A percentile compares a stretch with the other conserved stretches of the same genome.
Evolutionary conservation across 768 basidiomycete species (phyloP).

Genomic region (Lactarius tabidus): DNA sequence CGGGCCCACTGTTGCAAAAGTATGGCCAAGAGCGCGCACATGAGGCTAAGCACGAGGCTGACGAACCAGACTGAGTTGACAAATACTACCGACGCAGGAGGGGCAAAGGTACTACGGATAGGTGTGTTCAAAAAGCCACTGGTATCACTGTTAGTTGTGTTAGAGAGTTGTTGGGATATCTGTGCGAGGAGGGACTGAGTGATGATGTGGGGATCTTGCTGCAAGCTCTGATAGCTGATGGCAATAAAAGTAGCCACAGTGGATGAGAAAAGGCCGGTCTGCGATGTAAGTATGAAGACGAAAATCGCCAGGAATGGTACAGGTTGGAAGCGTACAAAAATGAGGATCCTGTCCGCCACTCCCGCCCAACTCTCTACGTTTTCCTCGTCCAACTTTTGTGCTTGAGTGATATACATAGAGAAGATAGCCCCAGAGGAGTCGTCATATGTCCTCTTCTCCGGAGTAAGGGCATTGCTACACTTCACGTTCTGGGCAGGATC

Average conservation of each 20-base stretch:
- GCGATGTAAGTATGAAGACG: not conserved
- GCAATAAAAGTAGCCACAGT: conserved; percentile 2
- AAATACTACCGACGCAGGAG: not conserved
- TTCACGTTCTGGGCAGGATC: not conserved
- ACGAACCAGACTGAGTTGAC: conserved; percentile 12
- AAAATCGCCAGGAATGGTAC: not conserved
- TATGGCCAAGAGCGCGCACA: conserved; percentile 9
- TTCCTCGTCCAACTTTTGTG: not conserved
- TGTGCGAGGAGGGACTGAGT: conserved; percentile 14
- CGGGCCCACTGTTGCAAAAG: conserved; percentile 16
- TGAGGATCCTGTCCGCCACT: conserved; percentile 9
- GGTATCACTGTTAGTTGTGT: not conserved
- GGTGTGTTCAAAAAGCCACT: not conserved
- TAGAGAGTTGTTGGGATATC: conserved; percentile 14
- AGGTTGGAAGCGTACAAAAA: conserved; percentile 7
- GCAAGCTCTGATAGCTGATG: not conserved
- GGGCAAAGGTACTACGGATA: not conserved
- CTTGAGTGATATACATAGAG: not conserved
- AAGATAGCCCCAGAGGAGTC: not conserved
- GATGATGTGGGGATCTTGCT: conserved; percentile 1
- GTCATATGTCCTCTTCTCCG: not conserved
- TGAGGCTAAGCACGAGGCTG: not conserved
- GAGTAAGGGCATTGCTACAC: not conserved
- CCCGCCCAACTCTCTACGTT: conserved; percentile 14
- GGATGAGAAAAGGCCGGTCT: conserved; percentile 15